phyloP scores from a whole-genome alignment of 768 basidiomycete genomes.

The Boletus insuetus region DNA sequence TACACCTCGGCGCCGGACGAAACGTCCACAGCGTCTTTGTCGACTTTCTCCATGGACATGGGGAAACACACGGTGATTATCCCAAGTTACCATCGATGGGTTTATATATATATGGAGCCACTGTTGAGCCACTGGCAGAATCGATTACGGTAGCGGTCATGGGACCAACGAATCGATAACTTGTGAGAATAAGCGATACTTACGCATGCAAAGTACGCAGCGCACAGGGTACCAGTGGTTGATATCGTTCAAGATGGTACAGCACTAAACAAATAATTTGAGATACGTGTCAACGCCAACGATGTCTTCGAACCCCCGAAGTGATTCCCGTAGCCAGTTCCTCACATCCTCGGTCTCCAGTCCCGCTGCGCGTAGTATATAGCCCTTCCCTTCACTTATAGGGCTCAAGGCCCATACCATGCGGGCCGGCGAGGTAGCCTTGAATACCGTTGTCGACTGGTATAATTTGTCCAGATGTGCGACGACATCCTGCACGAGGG shows the following conservation, averaged over 20 bases:
- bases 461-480: slow-evolving; percentile 48
- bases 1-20: slow-evolving; percentile 31
- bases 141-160: not conserved
- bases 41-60: slow-evolving; percentile 3
- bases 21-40: not conserved
- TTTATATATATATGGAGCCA: not conserved
- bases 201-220: no score
- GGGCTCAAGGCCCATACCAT: slow-evolving; percentile 82
- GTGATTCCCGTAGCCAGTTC: slow-evolving; percentile 59
- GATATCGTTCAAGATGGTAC: not conserved
- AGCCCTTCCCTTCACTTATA: slow-evolving; percentile 44
- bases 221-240: no score
- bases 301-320: slow-evolving; percentile 49
- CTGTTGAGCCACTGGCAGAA: no score
- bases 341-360: slow-evolving; percentile 74
- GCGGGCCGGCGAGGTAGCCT: slow-evolving; percentile 46
- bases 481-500: slow-evolving; percentile 49
- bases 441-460: slow-evolving; percentile 60
- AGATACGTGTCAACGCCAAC: slow-evolving; percentile 65
- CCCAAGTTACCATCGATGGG: not conserved
- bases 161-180: not conserved
- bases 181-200: no score
- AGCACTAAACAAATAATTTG: slow-evolving; percentile 51
- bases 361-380: slow-evolving; percentile 72
- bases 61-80: not conserved